Percentiles rank a stretch among this genome's conserved stretches.
phyloP scores from a whole-genome alignment of 2,329 filamentous ascomycete genomes.

The Escovopsis sp. region DNA sequence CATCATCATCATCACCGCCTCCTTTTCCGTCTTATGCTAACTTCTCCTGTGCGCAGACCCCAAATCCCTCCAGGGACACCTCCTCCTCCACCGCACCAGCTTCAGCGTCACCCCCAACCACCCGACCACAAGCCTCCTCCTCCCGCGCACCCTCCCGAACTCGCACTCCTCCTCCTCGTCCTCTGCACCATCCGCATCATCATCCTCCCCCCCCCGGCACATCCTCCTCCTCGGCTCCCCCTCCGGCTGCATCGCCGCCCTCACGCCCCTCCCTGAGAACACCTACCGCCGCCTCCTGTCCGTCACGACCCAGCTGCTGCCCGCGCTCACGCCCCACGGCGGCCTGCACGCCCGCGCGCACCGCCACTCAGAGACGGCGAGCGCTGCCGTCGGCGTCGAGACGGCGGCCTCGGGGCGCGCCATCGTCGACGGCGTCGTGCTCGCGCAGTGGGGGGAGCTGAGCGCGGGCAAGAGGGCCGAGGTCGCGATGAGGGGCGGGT shows the following conservation, averaged over 20 bases:
- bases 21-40: background rate
- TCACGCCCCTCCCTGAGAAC: constrained; percentile 65
- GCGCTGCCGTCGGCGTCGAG: constrained; percentile 36
- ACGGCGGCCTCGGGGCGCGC: constrained; percentile 42
- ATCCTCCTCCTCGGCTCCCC: constrained; percentile 55
- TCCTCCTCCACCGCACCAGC: constrained; percentile 72
- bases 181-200: constrained; percentile 8
- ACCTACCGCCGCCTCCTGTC: constrained; percentile 73
- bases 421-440: constrained; percentile 64
- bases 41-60: constrained; percentile 48
- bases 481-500: constrained; percentile 60
- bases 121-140: constrained; percentile 57
- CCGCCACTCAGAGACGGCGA: constrained; percentile 35
- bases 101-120: constrained; percentile 75
- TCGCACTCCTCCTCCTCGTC: constrained; percentile 16
- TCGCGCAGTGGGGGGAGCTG: constrained; percentile 63
- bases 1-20: background rate
- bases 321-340: constrained; percentile 58
- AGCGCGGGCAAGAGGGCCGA: constrained; percentile 57
- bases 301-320: constrained; percentile 65
- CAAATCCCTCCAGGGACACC: constrained; percentile 78
- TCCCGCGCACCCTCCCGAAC: constrained; percentile 48
- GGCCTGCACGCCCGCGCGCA: constrained; percentile 76
- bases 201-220: constrained; percentile 19
- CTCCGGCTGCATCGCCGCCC: constrained; percentile 60